Conservation (phyloP, 345 rosid species). For the Gossypium anomalum region DNA sequence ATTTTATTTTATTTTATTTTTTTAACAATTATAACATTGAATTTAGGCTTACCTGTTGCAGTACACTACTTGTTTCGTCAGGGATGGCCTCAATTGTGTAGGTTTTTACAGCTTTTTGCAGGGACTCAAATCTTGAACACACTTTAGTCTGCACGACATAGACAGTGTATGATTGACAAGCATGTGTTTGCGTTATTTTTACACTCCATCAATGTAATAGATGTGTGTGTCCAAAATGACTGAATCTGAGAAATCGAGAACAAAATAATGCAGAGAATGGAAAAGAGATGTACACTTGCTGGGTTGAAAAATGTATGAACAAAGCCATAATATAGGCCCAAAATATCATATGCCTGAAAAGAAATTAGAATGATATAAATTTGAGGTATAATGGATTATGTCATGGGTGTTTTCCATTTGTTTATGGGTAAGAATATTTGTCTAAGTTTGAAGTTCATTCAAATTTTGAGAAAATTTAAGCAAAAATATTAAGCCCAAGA, state of each 20-base stretch:
- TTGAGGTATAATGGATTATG: no score
- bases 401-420: no score
- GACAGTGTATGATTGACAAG: no score
- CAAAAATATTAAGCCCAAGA: no score
- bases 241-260: background rate
- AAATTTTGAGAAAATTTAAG: no score
- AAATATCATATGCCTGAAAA: slow-evolving; percentile 69
- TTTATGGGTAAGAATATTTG: no score
- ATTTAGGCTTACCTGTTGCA: background rate
- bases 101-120: slow-evolving; percentile 55
- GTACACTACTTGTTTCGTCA: background rate
- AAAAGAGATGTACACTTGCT: slow-evolving; percentile 56
- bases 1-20: no score
- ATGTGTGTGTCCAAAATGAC: background rate
- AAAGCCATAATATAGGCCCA: slow-evolving; percentile 72
- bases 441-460: no score
- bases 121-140: slow-evolving; percentile 52
- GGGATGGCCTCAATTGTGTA: slow-evolving; percentile 71
- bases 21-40: background rate
- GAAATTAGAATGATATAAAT: no score
- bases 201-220: no score
- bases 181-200: no score
- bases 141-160: slow-evolving; percentile 45
- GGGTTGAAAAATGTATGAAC: slow-evolving; percentile 89
- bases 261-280: background rate